Evolutionary conservation across 2,329 filamentous ascomycete species (phyloP).

Genomic region (Pseudocercospora vitis): DNA sequence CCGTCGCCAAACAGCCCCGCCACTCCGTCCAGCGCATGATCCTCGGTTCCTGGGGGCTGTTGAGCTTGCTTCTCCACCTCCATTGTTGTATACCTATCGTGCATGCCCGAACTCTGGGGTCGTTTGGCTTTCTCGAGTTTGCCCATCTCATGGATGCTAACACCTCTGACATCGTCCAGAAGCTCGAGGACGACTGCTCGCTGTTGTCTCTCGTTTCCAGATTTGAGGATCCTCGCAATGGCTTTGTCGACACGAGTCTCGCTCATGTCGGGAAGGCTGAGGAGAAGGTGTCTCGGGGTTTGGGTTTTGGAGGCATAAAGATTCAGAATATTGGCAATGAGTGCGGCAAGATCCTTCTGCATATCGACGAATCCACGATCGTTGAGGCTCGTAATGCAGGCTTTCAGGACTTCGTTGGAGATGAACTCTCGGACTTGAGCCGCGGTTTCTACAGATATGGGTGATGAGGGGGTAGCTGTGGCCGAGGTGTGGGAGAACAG

Average conservation of each 20-base stretch:
- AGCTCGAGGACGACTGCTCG: slow-evolving; percentile 79
- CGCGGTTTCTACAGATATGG: slow-evolving; percentile 45
- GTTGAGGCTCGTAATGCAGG: slow-evolving; percentile 85
- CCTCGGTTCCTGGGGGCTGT: slow-evolving; percentile 44
- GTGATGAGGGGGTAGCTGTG: background rate
- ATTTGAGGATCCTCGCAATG: slow-evolving; percentile 34
- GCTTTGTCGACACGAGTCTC: slow-evolving; percentile 64
- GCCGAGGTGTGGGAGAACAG: slow-evolving; percentile 61
- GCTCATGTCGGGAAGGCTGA: slow-evolving; percentile 75
- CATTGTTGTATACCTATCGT: slow-evolving; percentile 32
- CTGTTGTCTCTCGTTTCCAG: slow-evolving; percentile 66
- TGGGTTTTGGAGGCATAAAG: slow-evolving; percentile 69
- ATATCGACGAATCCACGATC: slow-evolving; percentile 96
- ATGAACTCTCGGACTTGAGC: slow-evolving; percentile 82
- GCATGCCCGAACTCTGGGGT: background rate
- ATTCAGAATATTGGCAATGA: slow-evolving; percentile 83
- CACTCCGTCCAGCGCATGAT: slow-evolving; percentile 45
- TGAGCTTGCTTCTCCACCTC: slow-evolving; percentile 42
- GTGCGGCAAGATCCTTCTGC: slow-evolving; percentile 83
- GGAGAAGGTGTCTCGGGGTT: slow-evolving; percentile 73
- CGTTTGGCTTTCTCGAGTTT: slow-evolving; percentile 58
- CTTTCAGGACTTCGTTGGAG: slow-evolving; percentile 81
- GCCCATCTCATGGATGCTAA: slow-evolving; percentile 91
- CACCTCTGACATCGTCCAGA: slow-evolving; percentile 80
- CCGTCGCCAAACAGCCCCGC: slow-evolving; percentile 46